Evolutionary conservation across 1,284 basidiomycete species (phyloP), one percentile per base, ranked within the genome.

Genomic region (Somion occarium): DNA sequence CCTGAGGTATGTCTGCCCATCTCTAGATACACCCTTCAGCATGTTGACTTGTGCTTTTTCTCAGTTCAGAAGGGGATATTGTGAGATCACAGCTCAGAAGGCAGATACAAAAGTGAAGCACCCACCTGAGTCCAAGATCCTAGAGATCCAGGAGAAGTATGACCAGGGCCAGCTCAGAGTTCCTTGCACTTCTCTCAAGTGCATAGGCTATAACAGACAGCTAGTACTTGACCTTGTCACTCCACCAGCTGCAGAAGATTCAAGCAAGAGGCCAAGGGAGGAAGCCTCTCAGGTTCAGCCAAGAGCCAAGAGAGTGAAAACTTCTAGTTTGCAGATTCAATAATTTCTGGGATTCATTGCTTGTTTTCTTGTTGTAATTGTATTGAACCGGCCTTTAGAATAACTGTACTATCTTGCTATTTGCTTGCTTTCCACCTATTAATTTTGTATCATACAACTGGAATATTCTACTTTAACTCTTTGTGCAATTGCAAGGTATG

Each of bases 141-240:
- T 46, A 61, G 22, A 64, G 65, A 22, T 57, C 65, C 13, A 42
- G 1, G 58, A 65, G 22, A 61, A 63, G 38, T 80, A 78, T 60
- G 66, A 74, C 49, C 51, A 53, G 20, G 76, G 75, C 18, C 57
- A 64, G 42, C 62, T 73, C 19, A 60, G 54, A 3, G 73, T 74
- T 3, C 76, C 76, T 11, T 79, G 75, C 54, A 73, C 79, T 38
- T 67, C 66, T 27, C 61, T 80, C 27, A 64, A 69, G 49, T 78
- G 72, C 56, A 59, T 73, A 18, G 66, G 63, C 26, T 79, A 43
- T 23, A 43, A 43, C 42, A 43, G 23, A 23, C 5, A 7, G 42
- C 23, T 43, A 22, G 42, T 43, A 3, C 7, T 23, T 9, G 42
- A 43, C 15, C 42, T 43, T 43, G 5, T 43, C 19, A 13, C 42